phyloP scores from a whole-genome alignment of 2,329 filamentous ascomycete genomes.

The Diaporthe vexans region DNA sequence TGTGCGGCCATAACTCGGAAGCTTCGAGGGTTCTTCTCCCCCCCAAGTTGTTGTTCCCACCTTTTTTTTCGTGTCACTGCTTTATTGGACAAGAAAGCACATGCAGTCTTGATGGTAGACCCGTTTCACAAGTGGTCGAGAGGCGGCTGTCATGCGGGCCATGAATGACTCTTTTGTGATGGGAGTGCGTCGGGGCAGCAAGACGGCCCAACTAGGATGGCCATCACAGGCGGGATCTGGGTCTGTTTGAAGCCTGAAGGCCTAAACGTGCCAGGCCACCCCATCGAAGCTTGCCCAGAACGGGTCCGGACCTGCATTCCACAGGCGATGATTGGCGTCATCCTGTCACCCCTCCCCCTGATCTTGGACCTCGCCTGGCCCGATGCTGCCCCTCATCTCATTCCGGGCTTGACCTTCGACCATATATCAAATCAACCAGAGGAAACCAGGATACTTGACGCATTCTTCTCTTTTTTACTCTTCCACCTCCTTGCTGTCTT shows the following conservation, averaged over 20 bases:
- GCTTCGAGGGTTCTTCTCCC: not conserved
- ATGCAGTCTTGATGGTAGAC: slow-evolving; percentile 6
- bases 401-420: slow-evolving; percentile 18
- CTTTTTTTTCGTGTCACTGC: slow-evolving; percentile 30
- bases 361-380: slow-evolving; percentile 12
- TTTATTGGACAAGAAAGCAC: slow-evolving; percentile 12
- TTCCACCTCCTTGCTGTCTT: not conserved
- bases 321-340: slow-evolving; percentile 35
- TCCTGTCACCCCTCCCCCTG: slow-evolving; percentile 13
- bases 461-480: not conserved
- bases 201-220: slow-evolving; percentile 12
- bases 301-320: slow-evolving; percentile 36
- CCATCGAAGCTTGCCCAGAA: slow-evolving; percentile 34
- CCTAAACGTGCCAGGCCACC: slow-evolving; percentile 31
- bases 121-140: slow-evolving; percentile 28
- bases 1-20: slow-evolving; percentile 26
- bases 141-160: slow-evolving; percentile 24
- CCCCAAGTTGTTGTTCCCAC: not conserved
- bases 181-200: not conserved
- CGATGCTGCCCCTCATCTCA: slow-evolving; percentile 30
- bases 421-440: slow-evolving; percentile 1
- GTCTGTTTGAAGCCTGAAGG: slow-evolving; percentile 34
- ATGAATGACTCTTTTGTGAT: slow-evolving; percentile 19
- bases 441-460: not conserved
- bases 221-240: slow-evolving; percentile 10